phyloP scores from a whole-genome alignment of 345 rosid species.

The Garcia nutans region DNA sequence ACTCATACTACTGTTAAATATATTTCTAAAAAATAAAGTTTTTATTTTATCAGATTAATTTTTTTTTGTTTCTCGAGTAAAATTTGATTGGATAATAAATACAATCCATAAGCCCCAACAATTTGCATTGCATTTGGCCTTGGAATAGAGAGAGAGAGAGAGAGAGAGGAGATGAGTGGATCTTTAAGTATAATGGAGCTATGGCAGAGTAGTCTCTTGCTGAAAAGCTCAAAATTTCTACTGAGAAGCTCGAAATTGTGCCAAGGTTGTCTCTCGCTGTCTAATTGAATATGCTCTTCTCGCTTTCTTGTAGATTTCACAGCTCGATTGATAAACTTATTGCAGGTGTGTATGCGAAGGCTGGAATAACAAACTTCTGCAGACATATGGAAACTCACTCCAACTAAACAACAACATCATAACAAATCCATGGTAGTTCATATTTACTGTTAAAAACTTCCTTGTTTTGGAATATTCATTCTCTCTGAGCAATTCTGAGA shows the following conservation, averaged over 20 bases:
- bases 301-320: background rate
- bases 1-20: no score
- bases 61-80: no score
- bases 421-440: conserved; percentile 30
- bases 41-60: no score
- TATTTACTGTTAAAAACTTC: no score
- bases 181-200: conserved; percentile 28
- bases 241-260: conserved; percentile 18
- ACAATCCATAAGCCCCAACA: background rate
- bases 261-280: conserved; percentile 23
- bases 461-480: no score
- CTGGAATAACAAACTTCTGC: conserved; percentile 30
- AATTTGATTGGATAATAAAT: no score
- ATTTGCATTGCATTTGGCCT: no score
- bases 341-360: conserved; percentile 31
- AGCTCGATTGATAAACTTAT: background rate
- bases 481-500: no score
- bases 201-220: conserved; percentile 21
- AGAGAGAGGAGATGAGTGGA: conserved; percentile 29
- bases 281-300: background rate
- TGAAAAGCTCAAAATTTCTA: background rate
- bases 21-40: no score
- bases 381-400: conserved; percentile 56
- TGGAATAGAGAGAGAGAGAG: background rate
- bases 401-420: conserved; percentile 44